phyloP scores from a whole-genome alignment of 345 rosid genomes.

The Rubroshorea leprosula region DNA sequence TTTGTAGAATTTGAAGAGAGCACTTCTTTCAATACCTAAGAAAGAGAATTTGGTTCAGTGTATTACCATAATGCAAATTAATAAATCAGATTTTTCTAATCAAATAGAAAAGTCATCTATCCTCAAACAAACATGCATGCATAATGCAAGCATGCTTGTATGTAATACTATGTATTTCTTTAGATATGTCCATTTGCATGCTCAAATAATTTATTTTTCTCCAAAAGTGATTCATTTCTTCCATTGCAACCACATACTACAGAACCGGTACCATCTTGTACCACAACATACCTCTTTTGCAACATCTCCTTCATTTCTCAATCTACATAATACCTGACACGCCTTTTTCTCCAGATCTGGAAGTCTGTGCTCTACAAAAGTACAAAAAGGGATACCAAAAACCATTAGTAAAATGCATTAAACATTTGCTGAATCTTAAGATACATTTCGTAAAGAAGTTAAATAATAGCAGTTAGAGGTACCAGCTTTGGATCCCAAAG shows the following conservation, averaged over 20 bases:
- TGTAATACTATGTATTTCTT: too few species aligned
- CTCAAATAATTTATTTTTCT: too few species aligned
- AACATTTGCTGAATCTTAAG: conserved; percentile 1
- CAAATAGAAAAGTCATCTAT: conserved; percentile 6
- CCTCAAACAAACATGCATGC: conserved; percentile 2
- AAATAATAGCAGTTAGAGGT: conserved; percentile 4
- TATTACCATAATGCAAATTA: conserved; percentile 8
- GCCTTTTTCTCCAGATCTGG: conserved; percentile 57
- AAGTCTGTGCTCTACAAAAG: conserved; percentile 34
- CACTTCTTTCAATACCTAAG: conserved; percentile 55
- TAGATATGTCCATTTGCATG: not conserved
- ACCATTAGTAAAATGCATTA: not conserved
- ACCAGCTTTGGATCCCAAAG: conserved; percentile 53
- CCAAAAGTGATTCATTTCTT: not conserved
- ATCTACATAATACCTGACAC: conserved; percentile 63
- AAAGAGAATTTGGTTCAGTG: conserved; percentile 15
- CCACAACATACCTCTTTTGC: conserved; percentile 52
- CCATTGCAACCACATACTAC: not conserved
- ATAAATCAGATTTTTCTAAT: not conserved
- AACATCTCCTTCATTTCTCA: conserved; percentile 60
- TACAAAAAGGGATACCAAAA: conserved; percentile 6
- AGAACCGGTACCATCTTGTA: not conserved
- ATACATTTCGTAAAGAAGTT: not conserved
- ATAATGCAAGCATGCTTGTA: not conserved
- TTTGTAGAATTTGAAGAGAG: conserved; percentile 40